Evolutionary conservation across 768 basidiomycete genomes (phyloP), one percentile per base, ranked within the genome.

Genomic region (Mycena rebaudengoi): DNA sequence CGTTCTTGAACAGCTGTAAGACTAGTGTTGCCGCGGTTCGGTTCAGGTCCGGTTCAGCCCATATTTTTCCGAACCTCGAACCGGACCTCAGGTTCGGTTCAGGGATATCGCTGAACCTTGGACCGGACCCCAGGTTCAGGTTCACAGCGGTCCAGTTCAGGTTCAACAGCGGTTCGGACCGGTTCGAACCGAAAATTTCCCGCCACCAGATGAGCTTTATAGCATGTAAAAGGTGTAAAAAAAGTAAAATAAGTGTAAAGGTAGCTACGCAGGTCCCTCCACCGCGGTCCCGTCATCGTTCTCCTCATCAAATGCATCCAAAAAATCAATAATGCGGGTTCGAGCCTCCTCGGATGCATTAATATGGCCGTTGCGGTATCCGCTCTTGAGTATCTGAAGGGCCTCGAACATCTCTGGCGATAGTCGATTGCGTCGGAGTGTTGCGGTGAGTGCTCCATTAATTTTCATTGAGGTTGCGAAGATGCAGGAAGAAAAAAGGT

Each of bases 311-410:
- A 44, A 44, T 20, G 26, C 43, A 20, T 44, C 43, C 43, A 44
- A 44, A 21, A 44, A 44, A 21, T 44, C 43, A 44, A 44, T 44
- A 20, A 44, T 44, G 20, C 43, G 43, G 21, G 7, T 44, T 10
- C 43, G 21, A 4, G 43, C 43, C 20, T 44, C 43, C 43, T 14
- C 43, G 43, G 50, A 41, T 13, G 71, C 73, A 23, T 46, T 35
- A 32, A 74, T 67, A 58, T 71, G 69, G 12, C 76, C 71, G 64
- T 74, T 71, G 7, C 58, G 20, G 53, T 78, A 78, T 4, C 54
- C 67, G 64, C 56, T 62, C 59, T 78, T 78, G 21, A 77, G 62
- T 29, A 78, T 60, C 50, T 78, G 77, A 5, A 75, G 65, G 12
- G 56, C 65, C 51, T 69, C 65, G 59, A 77, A 78, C 10, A 65